Evolutionary conservation across 352 stramenopile species (phyloP).

Genomic region (Phytopythium boreale): DNA sequence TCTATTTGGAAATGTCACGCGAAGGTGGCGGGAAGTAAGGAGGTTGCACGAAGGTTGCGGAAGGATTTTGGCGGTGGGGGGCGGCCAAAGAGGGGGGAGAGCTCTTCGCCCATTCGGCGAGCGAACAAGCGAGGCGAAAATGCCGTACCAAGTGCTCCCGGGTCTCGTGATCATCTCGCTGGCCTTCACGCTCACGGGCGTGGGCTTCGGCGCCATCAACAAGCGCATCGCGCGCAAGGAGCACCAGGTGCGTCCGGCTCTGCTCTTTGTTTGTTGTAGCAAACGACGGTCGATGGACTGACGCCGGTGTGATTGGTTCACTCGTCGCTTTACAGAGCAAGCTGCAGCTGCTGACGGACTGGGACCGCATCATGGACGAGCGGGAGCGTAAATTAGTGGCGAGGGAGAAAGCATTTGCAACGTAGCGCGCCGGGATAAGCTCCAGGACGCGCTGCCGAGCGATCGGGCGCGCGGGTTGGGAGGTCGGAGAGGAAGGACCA

Average conservation of each 20-base stretch:
- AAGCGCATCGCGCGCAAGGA: conserved; percentile 65
- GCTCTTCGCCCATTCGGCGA: conserved; percentile 4
- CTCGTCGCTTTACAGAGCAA: conserved; percentile 45
- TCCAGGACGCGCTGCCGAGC: not conserved
- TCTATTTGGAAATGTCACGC: not conserved
- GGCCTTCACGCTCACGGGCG: conserved; percentile 79
- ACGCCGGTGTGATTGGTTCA: not conserved
- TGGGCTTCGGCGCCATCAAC: conserved; percentile 69
- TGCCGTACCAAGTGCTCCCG: conserved; percentile 86
- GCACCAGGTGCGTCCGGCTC: conserved; percentile 47
- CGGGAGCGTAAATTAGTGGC: conserved; percentile 65
- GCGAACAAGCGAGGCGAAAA: conserved; percentile 21
- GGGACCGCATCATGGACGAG: conserved; percentile 82
- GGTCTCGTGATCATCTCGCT: conserved; percentile 72
- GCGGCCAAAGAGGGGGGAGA: not conserved
- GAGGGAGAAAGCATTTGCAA: conserved; percentile 22
- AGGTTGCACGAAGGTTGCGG: not conserved
- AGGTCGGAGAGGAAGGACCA: not conserved
- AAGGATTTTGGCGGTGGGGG: conserved; percentile 9
- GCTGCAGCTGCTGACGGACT: conserved; percentile 72
- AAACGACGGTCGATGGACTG: not conserved
- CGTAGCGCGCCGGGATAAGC: not conserved
- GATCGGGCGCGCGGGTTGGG: not conserved
- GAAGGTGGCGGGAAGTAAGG: not conserved
- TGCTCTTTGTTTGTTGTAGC: not conserved